Base-by-base conservation (phyloP, 2,329 filamentous ascomycete species). In the Chaetomiaceae sp. region DNA sequence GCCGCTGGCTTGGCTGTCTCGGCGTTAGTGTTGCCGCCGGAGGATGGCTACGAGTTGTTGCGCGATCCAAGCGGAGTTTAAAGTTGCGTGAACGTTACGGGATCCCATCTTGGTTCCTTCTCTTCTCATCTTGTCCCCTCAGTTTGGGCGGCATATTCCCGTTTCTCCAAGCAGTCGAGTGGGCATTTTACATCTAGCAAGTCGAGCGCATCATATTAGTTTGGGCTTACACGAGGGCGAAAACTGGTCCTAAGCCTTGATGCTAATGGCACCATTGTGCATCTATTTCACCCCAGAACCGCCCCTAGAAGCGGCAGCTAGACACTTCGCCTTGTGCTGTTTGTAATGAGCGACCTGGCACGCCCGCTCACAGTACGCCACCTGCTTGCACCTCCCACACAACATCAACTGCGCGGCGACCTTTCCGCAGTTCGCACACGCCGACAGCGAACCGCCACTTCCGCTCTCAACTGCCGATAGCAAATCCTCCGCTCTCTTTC, bases 21-120 rank as follows among this genome's bases (percentile, higher is more conserved):
- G 2, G 84, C 83, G 5, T 79, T 81, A 49, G 65, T 85, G 18
- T 70, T 95, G 35, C 84, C 88, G 1, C 76, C 81, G 0, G 90
- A 96, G 63, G 87, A 86, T 59, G 90, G 88, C 46, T 96, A 95
- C 68, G 87, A 95, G 63, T 77, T 87, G 52, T 60, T 78, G 50
- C 61, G 66, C 11, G 74, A 78, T 9, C 22, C 45, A 4, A 42
- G 32, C 9, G 45, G 41, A 9, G 48, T 45, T 14, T 47, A 15
- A 29, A 6, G 20, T 14, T 15, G 14, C 10, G 14, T 27, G 14
- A n/a, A n/a, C n/a, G n/a, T n/a, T n/a, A n/a, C n/a, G n/a, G n/a
- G n/a, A n/a, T n/a, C n/a, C n/a, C n/a, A n/a, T n/a, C n/a, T n/a
- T n/a, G n/a, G n/a, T n/a, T 27, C 1, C 8, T 6, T 24, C 10